Base-by-base conservation (phyloP, 208 protist genomes). In the Acanthamoeba triangularis region DNA sequence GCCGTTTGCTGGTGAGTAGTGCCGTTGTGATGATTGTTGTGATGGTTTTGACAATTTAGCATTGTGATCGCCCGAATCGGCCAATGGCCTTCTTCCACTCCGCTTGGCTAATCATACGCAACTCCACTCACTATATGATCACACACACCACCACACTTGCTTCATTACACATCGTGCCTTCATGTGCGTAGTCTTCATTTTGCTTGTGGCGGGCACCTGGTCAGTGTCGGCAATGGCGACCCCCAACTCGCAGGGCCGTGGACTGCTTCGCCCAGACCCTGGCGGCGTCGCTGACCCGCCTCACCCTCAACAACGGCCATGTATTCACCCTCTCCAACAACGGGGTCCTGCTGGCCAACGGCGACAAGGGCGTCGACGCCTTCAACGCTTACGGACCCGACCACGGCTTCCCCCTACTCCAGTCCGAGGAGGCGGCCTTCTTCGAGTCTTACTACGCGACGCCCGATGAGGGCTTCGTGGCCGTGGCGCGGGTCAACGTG, bases 381-480 rank as follows among this genome's bases (percentile, higher is more conserved):
- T 54, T 47, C 25, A 52, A 82, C 74, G 35, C 41, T 1, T 82
- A 47, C 74, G 74, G 74, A 20, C 74, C 74, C 37, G 28, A 41
- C 37, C 74, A 82, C 41, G 74, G 74, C 33, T 82, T 49, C 74
- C 74, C 74, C 8, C 33, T 49, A 2, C 14, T 82, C 33, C 74
- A 82, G 74, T 11, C 33, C 74, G 74, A 82, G 35, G 74, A 82
- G 11, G 37, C 8, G 37, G 14, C 11, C 41, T 82, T 82, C 41
- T 82, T 82, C 74, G 74, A 82, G 30, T 47, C 33, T 7, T 82
- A 41, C 35, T 82, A 52, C 74, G 74, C 30, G 14, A 82, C 33
- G 30, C 13, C 74, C 72, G 72, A 82, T 25, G 41, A 25, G 6
- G 28, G 72, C 25, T 82, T 30, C 72, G 72, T 82, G 14, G 74